Evolutionary conservation across 768 basidiomycete genomes (phyloP), one percentile per base, ranked within the genome.

Genomic region (Agaricus subrufescens): DNA sequence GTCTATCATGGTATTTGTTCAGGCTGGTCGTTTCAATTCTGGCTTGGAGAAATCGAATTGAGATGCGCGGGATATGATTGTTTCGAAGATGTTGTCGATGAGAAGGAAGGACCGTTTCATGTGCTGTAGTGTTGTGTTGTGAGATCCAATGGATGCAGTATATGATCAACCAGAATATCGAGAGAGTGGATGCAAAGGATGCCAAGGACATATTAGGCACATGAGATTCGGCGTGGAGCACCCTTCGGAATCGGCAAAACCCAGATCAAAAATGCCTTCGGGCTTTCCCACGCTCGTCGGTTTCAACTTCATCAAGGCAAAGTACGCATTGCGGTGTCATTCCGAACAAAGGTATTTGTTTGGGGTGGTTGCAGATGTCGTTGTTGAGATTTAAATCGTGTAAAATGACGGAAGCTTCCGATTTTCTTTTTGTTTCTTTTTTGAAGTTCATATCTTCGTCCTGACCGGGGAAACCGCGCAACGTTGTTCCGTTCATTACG

Each of bases 121-220:
- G 27, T 7, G 19, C 39, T 26, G 10, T 29, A 15, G 9, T 30
- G 25, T 11, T 34, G n/a, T 37, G 40, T 12, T 26, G 19, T 19
- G 40, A 4, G 11, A 45, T 3, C 12, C 43, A 31, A 3, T 56
- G 55, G 23, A 56, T 7, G 8, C 12, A 30, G 43, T 56, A 23
- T n/a, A 50, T 14, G n/a, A 50, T 44, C 7, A 56, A 12, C 55
- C 55, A 56, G 34, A 56, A 56, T 10, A 46, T 19, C 2, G 48
- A 50, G 42, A 56, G 25, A 14, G 31, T 9, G 23, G 6, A 56
- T 38, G 31, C 48, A 29, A 50, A 38, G 48, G 49, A 56, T 11
- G n/a, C 37, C 15, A 50, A 37, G 40, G 55, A 49, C 54, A 56
- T 56, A 19, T 19, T 19, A 29, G n/a, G 29, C 29, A 29, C 46